Percentiles rank a stretch among this genome's conserved stretches.
Evolutionary conservation across 2,329 filamentous ascomycete species (phyloP).

Genomic region (Exophiala dermatitidis): DNA sequence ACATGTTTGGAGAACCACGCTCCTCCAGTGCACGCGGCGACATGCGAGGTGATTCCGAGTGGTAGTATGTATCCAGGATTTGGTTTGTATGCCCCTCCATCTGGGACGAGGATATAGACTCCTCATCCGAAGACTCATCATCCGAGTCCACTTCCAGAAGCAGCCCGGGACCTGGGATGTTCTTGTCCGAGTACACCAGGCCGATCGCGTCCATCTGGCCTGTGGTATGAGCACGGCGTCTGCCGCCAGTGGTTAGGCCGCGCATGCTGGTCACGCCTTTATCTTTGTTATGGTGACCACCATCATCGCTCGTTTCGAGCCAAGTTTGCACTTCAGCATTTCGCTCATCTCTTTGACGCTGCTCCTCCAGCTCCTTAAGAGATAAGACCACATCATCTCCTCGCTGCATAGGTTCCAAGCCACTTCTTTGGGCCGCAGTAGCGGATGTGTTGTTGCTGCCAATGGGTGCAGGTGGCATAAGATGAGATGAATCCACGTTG

Average conservation of each 20-base stretch:
- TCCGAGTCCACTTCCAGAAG: slow-evolving; percentile 40
- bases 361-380: slow-evolving; percentile 45
- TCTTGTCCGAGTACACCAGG: slow-evolving; percentile 32
- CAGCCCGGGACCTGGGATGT: slow-evolving; percentile 47
- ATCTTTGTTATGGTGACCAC: slow-evolving; percentile 35
- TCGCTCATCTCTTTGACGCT: slow-evolving; percentile 43
- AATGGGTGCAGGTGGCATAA: slow-evolving; percentile 18
- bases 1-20: slow-evolving; percentile 21
- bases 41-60: slow-evolving; percentile 28
- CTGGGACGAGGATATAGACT: slow-evolving; percentile 17
- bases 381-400: slow-evolving; percentile 41
- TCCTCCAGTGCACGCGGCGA: slow-evolving; percentile 20
- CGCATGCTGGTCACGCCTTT: slow-evolving; percentile 7
- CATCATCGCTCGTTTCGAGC: slow-evolving; percentile 45
- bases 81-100: slow-evolving; percentile 8
- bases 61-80: slow-evolving; percentile 27
- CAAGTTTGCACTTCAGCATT: slow-evolving; percentile 49
- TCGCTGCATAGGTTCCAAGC: slow-evolving; percentile 42
- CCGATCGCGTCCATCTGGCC: slow-evolving; percentile 33
- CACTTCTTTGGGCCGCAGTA: slow-evolving; percentile 32
- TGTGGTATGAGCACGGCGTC: slow-evolving; percentile 30
- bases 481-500: slow-evolving; percentile 14
- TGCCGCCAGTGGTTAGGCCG: slow-evolving; percentile 7
- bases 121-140: slow-evolving; percentile 31
- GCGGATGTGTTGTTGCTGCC: slow-evolving; percentile 3